Conservation (phyloP, 805 yeast species). For the Saturnispora saitoi region DNA sequence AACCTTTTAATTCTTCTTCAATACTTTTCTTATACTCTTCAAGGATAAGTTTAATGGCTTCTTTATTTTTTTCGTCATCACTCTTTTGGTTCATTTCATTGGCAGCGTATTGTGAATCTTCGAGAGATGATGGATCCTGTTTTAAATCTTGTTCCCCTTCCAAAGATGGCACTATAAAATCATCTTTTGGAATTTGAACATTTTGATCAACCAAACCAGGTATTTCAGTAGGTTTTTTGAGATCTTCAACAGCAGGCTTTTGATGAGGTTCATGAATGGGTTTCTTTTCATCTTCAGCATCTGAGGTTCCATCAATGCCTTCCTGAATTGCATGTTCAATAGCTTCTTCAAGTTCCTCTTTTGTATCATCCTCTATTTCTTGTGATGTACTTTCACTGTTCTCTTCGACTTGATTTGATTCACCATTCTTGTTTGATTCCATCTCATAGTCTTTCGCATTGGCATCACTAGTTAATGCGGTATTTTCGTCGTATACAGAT, state of each 20-base stretch:
- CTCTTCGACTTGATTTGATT: background rate
- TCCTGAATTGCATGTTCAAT: background rate
- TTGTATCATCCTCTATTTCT: background rate
- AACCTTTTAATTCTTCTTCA: background rate
- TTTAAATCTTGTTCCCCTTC: conserved; percentile 3
- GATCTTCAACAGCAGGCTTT: background rate
- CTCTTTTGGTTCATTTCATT: background rate
- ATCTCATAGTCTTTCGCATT: background rate
- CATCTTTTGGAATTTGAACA: background rate
- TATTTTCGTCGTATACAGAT: background rate
- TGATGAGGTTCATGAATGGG: background rate
- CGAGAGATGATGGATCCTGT: conserved; percentile 1
- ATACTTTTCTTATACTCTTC: conserved; percentile 1
- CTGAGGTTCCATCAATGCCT: background rate
- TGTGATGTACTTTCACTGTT: background rate
- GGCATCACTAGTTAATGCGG: background rate
- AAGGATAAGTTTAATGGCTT: background rate
- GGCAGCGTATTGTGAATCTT: conserved; percentile 5
- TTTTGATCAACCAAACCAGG: background rate
- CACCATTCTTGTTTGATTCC: background rate
- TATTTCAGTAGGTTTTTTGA: background rate
- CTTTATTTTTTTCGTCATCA: conserved; percentile 1
- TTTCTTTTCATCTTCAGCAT: background rate
- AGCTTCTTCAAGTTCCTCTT: background rate
- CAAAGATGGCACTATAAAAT: conserved; percentile 1